Conservation (phyloP, 352 stramenopile genomes). For the Pilasporangium apinafurcum region DNA sequence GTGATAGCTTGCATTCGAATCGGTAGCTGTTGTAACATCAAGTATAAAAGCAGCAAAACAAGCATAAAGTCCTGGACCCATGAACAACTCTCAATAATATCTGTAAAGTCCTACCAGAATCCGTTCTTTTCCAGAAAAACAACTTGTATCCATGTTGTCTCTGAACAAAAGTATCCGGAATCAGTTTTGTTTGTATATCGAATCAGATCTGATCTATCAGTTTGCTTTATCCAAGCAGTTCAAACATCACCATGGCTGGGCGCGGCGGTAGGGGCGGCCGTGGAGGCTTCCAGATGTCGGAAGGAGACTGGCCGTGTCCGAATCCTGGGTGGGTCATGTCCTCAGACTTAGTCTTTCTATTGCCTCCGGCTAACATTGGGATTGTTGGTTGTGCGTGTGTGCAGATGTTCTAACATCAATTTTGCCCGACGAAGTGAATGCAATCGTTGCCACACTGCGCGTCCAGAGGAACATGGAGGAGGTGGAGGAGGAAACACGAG, state of each 20-base stretch:
- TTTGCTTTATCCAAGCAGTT: neutral
- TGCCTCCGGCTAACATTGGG: neutral
- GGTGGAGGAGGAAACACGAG: conserved; percentile 16
- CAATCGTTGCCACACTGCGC: conserved; percentile 75
- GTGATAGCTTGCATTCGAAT: conserved; percentile 46
- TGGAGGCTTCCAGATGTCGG: conserved; percentile 44
- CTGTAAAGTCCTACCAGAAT: conserved; percentile 25
- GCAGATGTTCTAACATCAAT: conserved; percentile 78
- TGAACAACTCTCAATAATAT: conserved; percentile 13
- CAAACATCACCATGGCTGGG: conserved; percentile 22
- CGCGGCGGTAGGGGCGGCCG: conserved; percentile 23
- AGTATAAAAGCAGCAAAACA: too few species aligned
- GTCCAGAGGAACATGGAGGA: conserved; percentile 29
- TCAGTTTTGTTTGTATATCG: conserved; percentile 1
- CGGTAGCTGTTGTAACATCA: too few species aligned
- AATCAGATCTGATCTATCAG: conserved; percentile 7
- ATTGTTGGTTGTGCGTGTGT: conserved; percentile 1
- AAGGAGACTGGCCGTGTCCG: conserved; percentile 78
- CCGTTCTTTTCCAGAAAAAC: neutral
- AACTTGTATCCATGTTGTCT: conserved; percentile 3
- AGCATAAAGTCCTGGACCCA: too few species aligned
- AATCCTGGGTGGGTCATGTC: conserved; percentile 51
- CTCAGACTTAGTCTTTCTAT: neutral
- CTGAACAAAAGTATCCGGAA: too few species aligned
- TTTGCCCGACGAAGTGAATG: conserved; percentile 75